Conservation (phyloP, 2,329 filamentous ascomycete genomes). For the Fusarium denticulatum region DNA sequence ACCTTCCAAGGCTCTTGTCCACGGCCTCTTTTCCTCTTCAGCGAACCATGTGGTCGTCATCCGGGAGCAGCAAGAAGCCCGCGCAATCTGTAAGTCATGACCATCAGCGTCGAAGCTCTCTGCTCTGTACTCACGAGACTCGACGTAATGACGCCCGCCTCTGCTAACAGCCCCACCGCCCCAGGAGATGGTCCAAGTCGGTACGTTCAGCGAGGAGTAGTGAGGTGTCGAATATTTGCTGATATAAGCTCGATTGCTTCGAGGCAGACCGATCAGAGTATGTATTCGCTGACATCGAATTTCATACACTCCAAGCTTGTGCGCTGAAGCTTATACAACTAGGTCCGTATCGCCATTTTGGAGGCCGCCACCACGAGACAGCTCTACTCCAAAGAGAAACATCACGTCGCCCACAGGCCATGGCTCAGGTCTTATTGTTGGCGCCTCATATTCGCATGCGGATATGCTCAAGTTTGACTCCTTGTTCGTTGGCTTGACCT, state of each 20-base stretch:
- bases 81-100: conserved; percentile 71
- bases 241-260: conserved; percentile 38
- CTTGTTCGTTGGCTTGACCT: conserved; percentile 63
- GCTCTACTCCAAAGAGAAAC: conserved; percentile 61
- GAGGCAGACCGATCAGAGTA: conserved; percentile 70
- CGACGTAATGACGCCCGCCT: conserved; percentile 39
- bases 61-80: conserved; percentile 74
- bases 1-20: conserved; percentile 36
- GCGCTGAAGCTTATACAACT: conserved; percentile 43
- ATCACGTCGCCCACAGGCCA: conserved; percentile 53
- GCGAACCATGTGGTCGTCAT: conserved; percentile 70
- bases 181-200: conserved; percentile 99
- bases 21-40: conserved; percentile 36
- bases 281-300: conserved; percentile 45
- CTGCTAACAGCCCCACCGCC: conserved; percentile 53
- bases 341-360: conserved; percentile 93
- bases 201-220: conserved; percentile 62
- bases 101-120: conserved; percentile 25
- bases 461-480: conserved; percentile 91
- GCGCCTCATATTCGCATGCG: conserved; percentile 94
- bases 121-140: conserved; percentile 34
- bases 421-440: conserved; percentile 81
- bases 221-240: conserved; percentile 33
- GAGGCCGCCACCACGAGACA: conserved; percentile 68
- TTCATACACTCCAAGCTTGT: conserved; percentile 8